Conservation (phyloP, 2,329 filamentous ascomycete species). For the Venturiaceae sp. region DNA sequence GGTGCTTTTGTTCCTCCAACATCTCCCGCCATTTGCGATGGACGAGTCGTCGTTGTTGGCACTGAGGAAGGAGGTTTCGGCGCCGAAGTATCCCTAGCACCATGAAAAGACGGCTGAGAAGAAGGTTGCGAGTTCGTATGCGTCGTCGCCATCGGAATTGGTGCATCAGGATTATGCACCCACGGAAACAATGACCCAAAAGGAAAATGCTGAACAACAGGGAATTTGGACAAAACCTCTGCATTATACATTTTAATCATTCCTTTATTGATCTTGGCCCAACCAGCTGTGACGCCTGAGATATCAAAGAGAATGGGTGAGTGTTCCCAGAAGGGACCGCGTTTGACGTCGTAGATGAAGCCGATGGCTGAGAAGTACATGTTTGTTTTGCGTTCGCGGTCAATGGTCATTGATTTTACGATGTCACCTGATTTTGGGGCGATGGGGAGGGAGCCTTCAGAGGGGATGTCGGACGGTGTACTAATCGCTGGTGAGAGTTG, state of each 20-base stretch:
- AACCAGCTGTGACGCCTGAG: conserved; percentile 76
- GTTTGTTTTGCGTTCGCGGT: conserved; percentile 31
- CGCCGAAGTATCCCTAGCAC: neutral
- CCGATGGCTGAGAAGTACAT: conserved; percentile 94
- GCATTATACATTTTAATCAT: conserved; percentile 99
- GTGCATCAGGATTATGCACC: conserved; percentile 33
- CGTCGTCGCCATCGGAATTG: conserved; percentile 19
- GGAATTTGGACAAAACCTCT: conserved; percentile 92
- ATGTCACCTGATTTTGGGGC: conserved; percentile 65
- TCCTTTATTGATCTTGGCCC: conserved; percentile 94
- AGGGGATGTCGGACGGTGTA: conserved; percentile 48
- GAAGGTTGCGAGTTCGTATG: conserved; percentile 26
- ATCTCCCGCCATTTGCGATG: neutral
- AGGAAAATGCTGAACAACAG: conserved; percentile 87
- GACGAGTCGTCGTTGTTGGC: neutral
- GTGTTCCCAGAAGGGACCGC: conserved; percentile 87
- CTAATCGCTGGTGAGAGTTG: conserved; percentile 65
- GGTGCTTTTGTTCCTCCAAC: neutral
- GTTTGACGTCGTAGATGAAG: conserved; percentile 97
- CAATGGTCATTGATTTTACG: conserved; percentile 29
- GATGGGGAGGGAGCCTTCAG: conserved; percentile 62
- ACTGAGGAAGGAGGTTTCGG: neutral
- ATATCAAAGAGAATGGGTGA: conserved; percentile 92
- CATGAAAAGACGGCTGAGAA: neutral
- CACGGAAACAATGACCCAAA: conserved; percentile 41